Evolutionary conservation across 768 basidiomycete genomes (phyloP), one percentile per base, ranked within the genome.

Genomic region (Tylopilus felleus): DNA sequence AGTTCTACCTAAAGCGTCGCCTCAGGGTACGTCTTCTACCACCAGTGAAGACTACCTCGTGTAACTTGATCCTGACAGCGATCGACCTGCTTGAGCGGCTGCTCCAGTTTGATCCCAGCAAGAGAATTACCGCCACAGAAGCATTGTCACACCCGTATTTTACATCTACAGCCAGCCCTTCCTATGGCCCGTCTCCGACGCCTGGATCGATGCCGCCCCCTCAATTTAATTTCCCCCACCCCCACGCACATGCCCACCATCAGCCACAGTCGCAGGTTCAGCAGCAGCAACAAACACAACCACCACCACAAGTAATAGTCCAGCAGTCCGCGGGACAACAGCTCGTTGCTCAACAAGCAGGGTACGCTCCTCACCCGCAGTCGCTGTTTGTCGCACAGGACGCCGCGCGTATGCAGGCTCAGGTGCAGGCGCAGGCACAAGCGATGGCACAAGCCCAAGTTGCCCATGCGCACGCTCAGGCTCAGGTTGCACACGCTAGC

Each of bases 61-160:
- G 55, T 51, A 43, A 47, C 31, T 42, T 41, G 55, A 46, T 52
- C 14, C 25, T 52, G 28, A 28, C 60, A 77, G 96, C 96, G 22
- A 82, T 98, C 67, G 93, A 98, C 71, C 81, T 98, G 2, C 85
- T 99, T 41, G 97, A 98, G 70, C 85, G 87, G 45, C 83, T 98
- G 41, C 82, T 99, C 44, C 94, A 98, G 65, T 99, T 98, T 65
- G 97, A 98, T 66, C 97, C 97, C 2, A 79, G 86, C 27, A 88
- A 93, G 63, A 87, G 97, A 50, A 84, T 95, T 43, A 90, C 93
- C 13, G 96, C 96, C 23, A 85, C 86, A 10, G 90, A 98, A 42
- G 94, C 96, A 0, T 81, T 98, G 52, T 83, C 80, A 8, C 97
- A 99, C 63, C 90, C 93, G 0, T 98, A 98, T 71, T 97, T 98